phyloP scores from a whole-genome alignment of 805 yeast genomes.

The Candida piceae region DNA sequence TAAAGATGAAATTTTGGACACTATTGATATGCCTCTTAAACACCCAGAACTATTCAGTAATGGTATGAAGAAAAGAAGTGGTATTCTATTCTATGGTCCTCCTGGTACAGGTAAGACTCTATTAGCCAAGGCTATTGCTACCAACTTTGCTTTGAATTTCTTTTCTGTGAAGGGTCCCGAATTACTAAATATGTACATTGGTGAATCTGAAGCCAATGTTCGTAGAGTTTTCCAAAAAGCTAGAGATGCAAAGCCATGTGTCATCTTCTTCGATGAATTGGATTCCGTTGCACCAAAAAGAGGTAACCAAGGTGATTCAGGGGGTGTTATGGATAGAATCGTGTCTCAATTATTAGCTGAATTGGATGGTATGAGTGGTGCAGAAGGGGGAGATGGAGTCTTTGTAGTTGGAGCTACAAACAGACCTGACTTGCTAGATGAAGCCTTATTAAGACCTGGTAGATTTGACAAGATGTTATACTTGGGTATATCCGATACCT shows the following conservation, averaged over 20 bases:
- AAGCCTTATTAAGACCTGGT: conserved; percentile 89
- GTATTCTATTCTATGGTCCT: conserved; percentile 93
- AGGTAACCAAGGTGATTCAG: conserved; percentile 98
- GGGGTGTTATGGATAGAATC: conserved; percentile 98
- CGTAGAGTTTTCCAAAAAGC: conserved; percentile 91
- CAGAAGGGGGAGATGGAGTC: conserved; percentile 76
- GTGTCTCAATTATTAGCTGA: conserved; percentile 94
- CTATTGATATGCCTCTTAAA: conserved; percentile 92
- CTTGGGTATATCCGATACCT: conserved; percentile 87
- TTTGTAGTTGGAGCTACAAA: conserved; percentile 99
- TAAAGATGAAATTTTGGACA: conserved; percentile 88
- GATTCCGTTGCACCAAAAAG: conserved; percentile 98
- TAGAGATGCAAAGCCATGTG: conserved; percentile 96
- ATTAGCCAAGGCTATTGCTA: conserved; percentile 94
- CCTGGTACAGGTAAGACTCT: conserved; percentile 98
- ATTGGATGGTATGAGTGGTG: conserved; percentile 91
- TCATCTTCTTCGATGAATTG: conserved; percentile 93
- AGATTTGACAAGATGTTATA: conserved; percentile 94
- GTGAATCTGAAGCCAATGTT: conserved; percentile 97
- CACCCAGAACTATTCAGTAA: conserved; percentile 85
- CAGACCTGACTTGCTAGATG: conserved; percentile 91
- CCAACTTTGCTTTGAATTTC: conserved; percentile 88
- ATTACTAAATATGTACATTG: conserved; percentile 93
- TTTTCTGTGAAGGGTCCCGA: conserved; percentile 98
- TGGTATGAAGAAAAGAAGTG: conserved; percentile 91